Conservation (phyloP, 805 yeast species). For the Debaryomyces tyrocola region DNA sequence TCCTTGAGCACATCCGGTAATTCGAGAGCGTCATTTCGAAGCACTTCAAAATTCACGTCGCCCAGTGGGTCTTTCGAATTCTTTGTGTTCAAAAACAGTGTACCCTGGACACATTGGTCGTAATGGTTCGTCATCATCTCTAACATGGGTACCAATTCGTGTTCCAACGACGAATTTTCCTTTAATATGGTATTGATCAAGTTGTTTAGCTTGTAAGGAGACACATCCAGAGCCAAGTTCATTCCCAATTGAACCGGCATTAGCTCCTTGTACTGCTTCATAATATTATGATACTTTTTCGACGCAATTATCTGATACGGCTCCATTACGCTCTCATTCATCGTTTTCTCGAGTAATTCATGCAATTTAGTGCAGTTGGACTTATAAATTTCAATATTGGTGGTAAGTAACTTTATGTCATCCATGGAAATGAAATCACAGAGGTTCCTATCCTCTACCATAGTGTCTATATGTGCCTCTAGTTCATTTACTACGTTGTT, state of each 20-base stretch:
- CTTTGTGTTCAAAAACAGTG: slow-evolving; percentile 33
- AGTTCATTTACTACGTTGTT: not conserved
- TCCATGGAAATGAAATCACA: slow-evolving; percentile 35
- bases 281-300: slow-evolving; percentile 13
- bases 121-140: slow-evolving; percentile 77
- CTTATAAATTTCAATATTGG: slow-evolving; percentile 27
- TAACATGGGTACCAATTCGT: slow-evolving; percentile 67
- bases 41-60: slow-evolving; percentile 41
- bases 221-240: slow-evolving; percentile 7
- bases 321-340: slow-evolving; percentile 14
- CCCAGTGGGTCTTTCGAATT: slow-evolving; percentile 4
- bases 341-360: slow-evolving; percentile 13
- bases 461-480: not conserved
- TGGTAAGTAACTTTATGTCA: slow-evolving; percentile 25
- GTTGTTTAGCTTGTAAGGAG: slow-evolving; percentile 14
- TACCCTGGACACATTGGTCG: slow-evolving; percentile 68
- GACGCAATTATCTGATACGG: slow-evolving; percentile 13
- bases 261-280: slow-evolving; percentile 19
- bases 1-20: slow-evolving; percentile 55
- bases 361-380: slow-evolving; percentile 23
- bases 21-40: slow-evolving; percentile 55
- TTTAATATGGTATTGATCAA: slow-evolving; percentile 24
- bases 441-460: slow-evolving; percentile 11
- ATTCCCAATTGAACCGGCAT: slow-evolving; percentile 16
- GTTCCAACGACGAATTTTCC: slow-evolving; percentile 54